A percentile compares a stretch with the other conserved stretches of the same genome.
phyloP scores from a whole-genome alignment of 1,139 yeast genomes.

The Pichia terricola region DNA sequence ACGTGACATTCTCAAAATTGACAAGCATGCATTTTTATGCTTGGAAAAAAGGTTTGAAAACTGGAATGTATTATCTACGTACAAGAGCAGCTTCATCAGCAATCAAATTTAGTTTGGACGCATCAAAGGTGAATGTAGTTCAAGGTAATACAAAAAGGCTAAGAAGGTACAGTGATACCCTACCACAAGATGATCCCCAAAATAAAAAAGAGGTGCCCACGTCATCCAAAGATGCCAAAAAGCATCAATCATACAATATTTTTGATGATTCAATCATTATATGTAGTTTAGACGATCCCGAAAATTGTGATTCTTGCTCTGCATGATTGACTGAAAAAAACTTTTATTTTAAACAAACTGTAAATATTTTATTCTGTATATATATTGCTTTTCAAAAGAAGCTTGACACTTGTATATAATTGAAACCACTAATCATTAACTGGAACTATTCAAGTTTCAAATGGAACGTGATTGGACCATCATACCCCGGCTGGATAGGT shows the following conservation, averaged over 20 bases:
- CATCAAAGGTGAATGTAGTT: constrained; percentile 11
- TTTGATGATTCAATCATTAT: constrained; percentile 24
- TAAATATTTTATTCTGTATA: no score
- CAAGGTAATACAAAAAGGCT: not conserved
- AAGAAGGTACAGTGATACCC: not conserved
- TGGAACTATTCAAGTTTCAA: constrained; percentile 26
- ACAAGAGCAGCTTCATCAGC: constrained; percentile 68
- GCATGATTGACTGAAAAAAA: constrained; percentile 22
- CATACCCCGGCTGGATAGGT: constrained; percentile 41
- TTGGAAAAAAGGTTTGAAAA: constrained; percentile 55
- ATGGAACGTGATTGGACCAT: constrained; percentile 36
- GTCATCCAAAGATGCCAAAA: no score
- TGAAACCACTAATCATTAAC: no score
- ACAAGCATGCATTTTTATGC: constrained; percentile 55
- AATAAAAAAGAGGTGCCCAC: no score
- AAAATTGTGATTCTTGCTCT: constrained; percentile 39
- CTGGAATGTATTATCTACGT: constrained; percentile 56
- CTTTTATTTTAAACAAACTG: not conserved
- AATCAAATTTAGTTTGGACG: constrained; percentile 82
- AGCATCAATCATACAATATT: constrained; percentile 7
- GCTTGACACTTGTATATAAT: not conserved
- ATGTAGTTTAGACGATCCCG: constrained; percentile 32
- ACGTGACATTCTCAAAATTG: constrained; percentile 49
- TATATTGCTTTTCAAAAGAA: not conserved
- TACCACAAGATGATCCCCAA: no score